phyloP scores from a whole-genome alignment of 495 filamentous ascomycete genomes.

The Xylaria flabelliformis region DNA sequence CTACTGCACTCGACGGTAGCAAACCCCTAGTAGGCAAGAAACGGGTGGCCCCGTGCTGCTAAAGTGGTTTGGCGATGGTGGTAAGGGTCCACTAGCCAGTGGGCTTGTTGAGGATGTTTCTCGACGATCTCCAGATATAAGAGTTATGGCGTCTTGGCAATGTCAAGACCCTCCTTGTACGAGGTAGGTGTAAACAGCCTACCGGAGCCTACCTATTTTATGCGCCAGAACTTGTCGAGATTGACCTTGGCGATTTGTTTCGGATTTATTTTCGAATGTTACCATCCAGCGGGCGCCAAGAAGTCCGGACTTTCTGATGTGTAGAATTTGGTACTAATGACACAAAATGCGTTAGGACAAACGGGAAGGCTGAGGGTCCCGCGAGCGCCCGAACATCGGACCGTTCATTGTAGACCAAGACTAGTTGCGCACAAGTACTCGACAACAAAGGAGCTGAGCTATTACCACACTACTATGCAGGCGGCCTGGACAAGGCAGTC shows the following conservation, averaged over 20 bases:
- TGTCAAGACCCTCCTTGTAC: not conserved
- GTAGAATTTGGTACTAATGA: not conserved
- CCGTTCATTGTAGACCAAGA: not conserved
- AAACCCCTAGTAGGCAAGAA: not conserved
- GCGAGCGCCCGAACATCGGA: not conserved
- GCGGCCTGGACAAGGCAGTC: not conserved
- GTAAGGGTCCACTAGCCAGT: constrained; percentile 1
- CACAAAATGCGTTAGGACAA: constrained; percentile 5
- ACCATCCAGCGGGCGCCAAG: constrained; percentile 4
- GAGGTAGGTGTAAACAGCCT: not conserved
- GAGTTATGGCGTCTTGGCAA: constrained; percentile 18
- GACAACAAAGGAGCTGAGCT: not conserved
- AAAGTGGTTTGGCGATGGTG: constrained; percentile 14
- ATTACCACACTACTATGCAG: constrained; percentile 4
- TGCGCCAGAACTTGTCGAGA: not conserved
- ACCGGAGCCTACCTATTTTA: not conserved
- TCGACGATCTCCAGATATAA: constrained; percentile 16
- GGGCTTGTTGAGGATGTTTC: not conserved
- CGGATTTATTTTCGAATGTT: constrained; percentile 2
- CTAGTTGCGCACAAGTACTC: constrained; percentile 6
- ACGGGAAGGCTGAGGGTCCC: constrained; percentile 12
- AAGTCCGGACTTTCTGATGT: not conserved
- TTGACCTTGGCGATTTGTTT: not conserved
- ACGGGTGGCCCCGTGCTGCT: constrained; percentile 14
- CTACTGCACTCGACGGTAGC: not conserved